Base-by-base conservation (phyloP, 2,329 filamentous ascomycete genomes). In the Sordariomycetes sp. region DNA sequence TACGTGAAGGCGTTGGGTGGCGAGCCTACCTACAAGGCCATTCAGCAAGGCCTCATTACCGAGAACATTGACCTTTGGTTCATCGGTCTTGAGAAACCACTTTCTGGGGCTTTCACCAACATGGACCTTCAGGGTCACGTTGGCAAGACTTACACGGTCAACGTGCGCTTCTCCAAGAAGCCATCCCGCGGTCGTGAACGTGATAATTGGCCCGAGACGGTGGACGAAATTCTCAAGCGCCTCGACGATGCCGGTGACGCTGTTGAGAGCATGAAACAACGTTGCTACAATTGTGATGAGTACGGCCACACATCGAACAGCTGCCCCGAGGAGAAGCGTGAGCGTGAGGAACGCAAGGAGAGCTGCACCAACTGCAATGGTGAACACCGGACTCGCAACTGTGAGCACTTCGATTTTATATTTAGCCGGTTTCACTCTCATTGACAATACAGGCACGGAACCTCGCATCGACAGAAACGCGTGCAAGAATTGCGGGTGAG, bases 81-180 rank as follows among this genome's bases (percentile, higher is more conserved):
- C 34, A 79, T 85, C 42, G 75, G 74, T 6, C 54, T 72, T 6
- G 71, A 82, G 60, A 70, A 72, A 42, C 57, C 70, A 21, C 51
- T 66, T 6, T 53, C 82, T 1, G 49, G 58, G 2, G 74, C 75
- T 5, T 69, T 78, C 43, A 82, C 76, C 39, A 79, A 82, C 55
- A 81, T 85, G 73, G 79, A 85, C 42, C 59, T 84, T 2, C 79
- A 85, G 47, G 81, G 81, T 5, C 73, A 81, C 40, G 59, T 80
- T 15, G 69, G 70, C 37, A 77, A 76, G 54, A 77, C 76, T 49
- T 84, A 70, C 45, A 70, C 69, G 1, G 63, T 85, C 32, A 72
- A 72, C 0, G 76, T 79, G 48, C 73, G 80, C 32, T 75, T 78
- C 44, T 66, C 64, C 2, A 55, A 67, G 21, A 72, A 72, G 42